These are phyloP conservation scores for Erodium trifolium DNA, from an alignment of 441 rosid species.

Conservation along the genomic window DNA sequence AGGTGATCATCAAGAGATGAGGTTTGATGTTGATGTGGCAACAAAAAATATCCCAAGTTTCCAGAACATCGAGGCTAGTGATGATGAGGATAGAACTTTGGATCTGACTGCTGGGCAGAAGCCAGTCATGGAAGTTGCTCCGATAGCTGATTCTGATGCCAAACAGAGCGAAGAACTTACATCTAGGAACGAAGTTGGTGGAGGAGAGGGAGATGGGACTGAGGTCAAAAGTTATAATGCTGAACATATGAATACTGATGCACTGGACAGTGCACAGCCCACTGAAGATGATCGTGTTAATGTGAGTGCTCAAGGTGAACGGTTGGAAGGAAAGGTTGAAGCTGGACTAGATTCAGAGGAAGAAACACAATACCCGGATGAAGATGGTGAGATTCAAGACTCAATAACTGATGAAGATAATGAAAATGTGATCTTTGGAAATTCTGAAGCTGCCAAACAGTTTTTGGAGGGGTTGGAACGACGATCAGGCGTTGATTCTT, in stretches of 20 bases:
- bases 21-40: background rate
- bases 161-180: too few relatives aligned
- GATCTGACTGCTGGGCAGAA: background rate
- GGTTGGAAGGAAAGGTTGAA: background rate
- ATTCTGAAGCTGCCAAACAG: conserved; percentile 67
- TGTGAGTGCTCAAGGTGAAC: background rate
- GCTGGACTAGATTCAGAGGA: background rate
- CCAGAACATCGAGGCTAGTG: background rate
- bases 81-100: background rate
- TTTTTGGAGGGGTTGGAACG: conserved; percentile 73
- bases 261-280: too few relatives aligned
- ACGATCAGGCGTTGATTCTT: conserved; percentile 21
- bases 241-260: too few relatives aligned
- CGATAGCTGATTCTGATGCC: background rate
- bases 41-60: background rate
- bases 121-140: background rate
- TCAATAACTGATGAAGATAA: conserved; percentile 50
- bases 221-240: too few relatives aligned
- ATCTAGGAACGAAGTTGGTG: too few relatives aligned
- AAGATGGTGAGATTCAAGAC: conserved; percentile 30
- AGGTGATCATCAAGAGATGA: background rate
- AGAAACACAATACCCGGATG: background rate
- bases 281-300: background rate
- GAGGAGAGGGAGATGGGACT: too few relatives aligned
- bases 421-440: conserved; percentile 53